phyloP scores from a whole-genome alignment of 768 basidiomycete genomes.

The Boletus rubropictus region DNA sequence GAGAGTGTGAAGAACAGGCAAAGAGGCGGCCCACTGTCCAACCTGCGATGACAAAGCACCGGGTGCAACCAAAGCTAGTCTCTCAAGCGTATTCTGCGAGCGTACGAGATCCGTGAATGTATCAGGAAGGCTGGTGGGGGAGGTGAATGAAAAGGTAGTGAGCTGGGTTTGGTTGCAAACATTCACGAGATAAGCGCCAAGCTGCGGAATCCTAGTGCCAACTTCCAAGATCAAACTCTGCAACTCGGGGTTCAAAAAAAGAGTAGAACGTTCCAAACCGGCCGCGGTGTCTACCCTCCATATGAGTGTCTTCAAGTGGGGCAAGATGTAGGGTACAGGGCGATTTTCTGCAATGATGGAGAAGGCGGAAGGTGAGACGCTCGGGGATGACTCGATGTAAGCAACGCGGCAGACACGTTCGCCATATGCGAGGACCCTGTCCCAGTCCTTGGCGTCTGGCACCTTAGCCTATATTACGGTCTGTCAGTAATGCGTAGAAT shows the following conservation, averaged over 20 bases:
- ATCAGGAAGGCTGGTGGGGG: constrained; percentile 65
- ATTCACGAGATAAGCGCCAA: constrained; percentile 58
- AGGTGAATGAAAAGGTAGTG: constrained; percentile 62
- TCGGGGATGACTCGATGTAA: constrained; percentile 64
- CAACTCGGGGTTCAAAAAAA: constrained; percentile 64
- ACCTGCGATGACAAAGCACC: constrained; percentile 65
- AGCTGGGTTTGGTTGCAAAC: constrained; percentile 60
- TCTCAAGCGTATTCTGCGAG: constrained; percentile 55
- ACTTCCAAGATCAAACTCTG: constrained; percentile 59
- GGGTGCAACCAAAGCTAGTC: constrained; percentile 61
- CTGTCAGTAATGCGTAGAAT: constrained; percentile 4
- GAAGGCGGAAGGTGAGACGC: constrained; percentile 60
- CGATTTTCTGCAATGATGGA: constrained; percentile 58
- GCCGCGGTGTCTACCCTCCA: constrained; percentile 68
- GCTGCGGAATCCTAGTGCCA: constrained; percentile 49
- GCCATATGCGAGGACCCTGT: constrained; percentile 56
- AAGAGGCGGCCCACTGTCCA: constrained; percentile 67
- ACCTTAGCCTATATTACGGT: constrained; percentile 41
- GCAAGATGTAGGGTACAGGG: constrained; percentile 60
- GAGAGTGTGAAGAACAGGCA: constrained; percentile 56
- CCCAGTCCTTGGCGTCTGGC: constrained; percentile 69
- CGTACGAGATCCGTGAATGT: constrained; percentile 61
- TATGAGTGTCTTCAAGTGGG: constrained; percentile 59
- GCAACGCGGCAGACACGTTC: constrained; percentile 62
- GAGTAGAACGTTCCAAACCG: constrained; percentile 56